These are phyloP conservation scores for Mycena citricolor DNA, from an alignment of 1,284 basidiomycete genomes.

Conservation along the genomic window DNA sequence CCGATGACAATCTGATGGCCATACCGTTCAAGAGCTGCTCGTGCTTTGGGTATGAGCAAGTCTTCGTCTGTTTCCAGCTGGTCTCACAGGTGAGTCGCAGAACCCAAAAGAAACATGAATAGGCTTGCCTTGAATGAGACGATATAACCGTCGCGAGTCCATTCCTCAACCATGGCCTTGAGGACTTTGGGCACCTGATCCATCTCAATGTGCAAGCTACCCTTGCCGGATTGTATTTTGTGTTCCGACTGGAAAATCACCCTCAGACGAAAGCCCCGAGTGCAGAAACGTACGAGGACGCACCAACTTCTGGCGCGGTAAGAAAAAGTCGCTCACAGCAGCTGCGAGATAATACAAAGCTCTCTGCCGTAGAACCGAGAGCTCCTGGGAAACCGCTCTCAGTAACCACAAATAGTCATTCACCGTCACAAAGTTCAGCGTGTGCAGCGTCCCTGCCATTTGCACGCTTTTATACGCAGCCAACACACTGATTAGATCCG, in stretches of 20 bases:
- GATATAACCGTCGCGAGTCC: slow-evolving; percentile 89
- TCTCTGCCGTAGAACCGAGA: slow-evolving; percentile 64
- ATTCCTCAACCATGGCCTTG: slow-evolving; percentile 90
- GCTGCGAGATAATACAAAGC: slow-evolving; percentile 97
- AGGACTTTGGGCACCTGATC: slow-evolving; percentile 98
- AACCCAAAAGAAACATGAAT: slow-evolving; percentile 2
- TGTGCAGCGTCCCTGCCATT: slow-evolving; percentile 72
- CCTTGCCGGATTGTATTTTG: slow-evolving; percentile 97
- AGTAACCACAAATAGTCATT: slow-evolving; percentile 96
- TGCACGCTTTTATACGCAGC: slow-evolving; percentile 83
- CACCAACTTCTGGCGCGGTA: slow-evolving; percentile 88
- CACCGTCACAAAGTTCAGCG: slow-evolving; percentile 90
- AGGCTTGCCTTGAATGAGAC: slow-evolving; percentile 90
- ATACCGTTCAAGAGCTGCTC: slow-evolving; percentile 85
- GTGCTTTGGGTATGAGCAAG: slow-evolving; percentile 89
- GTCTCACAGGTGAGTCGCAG: background rate
- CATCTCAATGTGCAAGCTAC: slow-evolving; percentile 93
- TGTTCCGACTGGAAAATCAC: slow-evolving; percentile 75
- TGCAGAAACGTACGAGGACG: slow-evolving; percentile 30
- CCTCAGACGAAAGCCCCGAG: slow-evolving; percentile 4
- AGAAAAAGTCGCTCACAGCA: slow-evolving; percentile 97
- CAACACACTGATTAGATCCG: slow-evolving; percentile 73
- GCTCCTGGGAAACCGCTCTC: slow-evolving; percentile 75
- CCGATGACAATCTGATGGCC: slow-evolving; percentile 98
- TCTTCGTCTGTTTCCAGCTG: slow-evolving; percentile 91